Conservation (phyloP, 768 basidiomycete species). For the Gautieria morchelliformis region DNA sequence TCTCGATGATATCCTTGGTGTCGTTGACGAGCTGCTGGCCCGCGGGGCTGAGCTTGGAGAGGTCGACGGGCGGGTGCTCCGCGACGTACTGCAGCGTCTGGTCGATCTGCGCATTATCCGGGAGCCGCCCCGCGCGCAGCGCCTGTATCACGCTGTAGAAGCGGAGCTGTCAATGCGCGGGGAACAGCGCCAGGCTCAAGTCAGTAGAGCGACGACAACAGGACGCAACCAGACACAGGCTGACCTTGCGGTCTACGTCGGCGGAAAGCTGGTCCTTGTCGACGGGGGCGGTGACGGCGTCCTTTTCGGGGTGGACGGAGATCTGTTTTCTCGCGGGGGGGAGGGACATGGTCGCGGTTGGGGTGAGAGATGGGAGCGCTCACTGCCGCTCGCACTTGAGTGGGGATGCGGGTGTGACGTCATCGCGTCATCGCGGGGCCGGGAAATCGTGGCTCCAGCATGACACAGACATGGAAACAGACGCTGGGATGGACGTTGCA, state of each 20-base stretch:
- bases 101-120: constrained; percentile 76
- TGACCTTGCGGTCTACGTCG: constrained; percentile 76
- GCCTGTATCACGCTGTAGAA: constrained; percentile 78
- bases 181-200: no score
- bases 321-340: constrained; percentile 55
- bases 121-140: constrained; percentile 68
- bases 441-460: no score
- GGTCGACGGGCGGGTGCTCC: constrained; percentile 46
- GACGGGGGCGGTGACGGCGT: constrained; percentile 58
- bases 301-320: constrained; percentile 42
- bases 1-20: constrained; percentile 69
- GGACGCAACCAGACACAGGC: no score
- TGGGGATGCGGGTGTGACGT: no score
- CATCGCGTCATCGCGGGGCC: no score
- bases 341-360: constrained; percentile 46
- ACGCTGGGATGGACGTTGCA: no score
- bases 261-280: constrained; percentile 51
- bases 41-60: constrained; percentile 60
- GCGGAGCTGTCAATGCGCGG: no score
- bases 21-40: constrained; percentile 70
- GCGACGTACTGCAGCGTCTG: constrained; percentile 57
- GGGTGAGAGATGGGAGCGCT: background rate
- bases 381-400: no score
- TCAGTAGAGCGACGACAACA: no score
- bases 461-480: no score